Conservation (phyloP, 2,329 filamentous ascomycete species). For the Clathrospora elynae region DNA sequence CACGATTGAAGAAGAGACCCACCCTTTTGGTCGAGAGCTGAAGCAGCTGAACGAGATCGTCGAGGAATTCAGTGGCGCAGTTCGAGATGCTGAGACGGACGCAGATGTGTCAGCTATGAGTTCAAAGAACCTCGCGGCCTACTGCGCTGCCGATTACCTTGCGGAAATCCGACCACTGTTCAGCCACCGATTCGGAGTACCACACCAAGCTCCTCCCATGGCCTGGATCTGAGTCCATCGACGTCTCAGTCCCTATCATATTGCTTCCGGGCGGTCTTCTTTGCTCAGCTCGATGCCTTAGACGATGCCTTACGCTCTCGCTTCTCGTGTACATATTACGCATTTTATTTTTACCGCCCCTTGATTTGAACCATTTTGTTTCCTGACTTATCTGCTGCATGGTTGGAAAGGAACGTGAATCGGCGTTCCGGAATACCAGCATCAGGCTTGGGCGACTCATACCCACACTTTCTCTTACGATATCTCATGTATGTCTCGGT, state of each 20-base stretch:
- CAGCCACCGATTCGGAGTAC: slow-evolving; percentile 27
- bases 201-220: slow-evolving; percentile 32
- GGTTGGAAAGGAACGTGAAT: slow-evolving; percentile 17
- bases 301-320: slow-evolving; percentile 19
- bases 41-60: slow-evolving; percentile 91
- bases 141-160: slow-evolving; percentile 82
- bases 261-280: slow-evolving; percentile 8
- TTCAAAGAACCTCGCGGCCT: slow-evolving; percentile 71
- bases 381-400: slow-evolving; percentile 17
- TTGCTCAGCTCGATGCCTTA: slow-evolving; percentile 16
- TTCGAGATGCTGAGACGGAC: slow-evolving; percentile 67
- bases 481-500: slow-evolving; percentile 19
- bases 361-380: slow-evolving; percentile 25
- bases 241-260: slow-evolving; percentile 1
- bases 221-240: slow-evolving; percentile 42
- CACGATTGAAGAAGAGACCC: slow-evolving; percentile 50
- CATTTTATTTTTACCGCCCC: slow-evolving; percentile 17
- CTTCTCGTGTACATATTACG: slow-evolving; percentile 27
- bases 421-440: slow-evolving; percentile 21
- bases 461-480: slow-evolving; percentile 27
- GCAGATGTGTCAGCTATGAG: slow-evolving; percentile 75
- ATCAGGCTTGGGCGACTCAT: slow-evolving; percentile 21
- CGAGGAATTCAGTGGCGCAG: slow-evolving; percentile 74
- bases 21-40: slow-evolving; percentile 88
- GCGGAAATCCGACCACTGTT: slow-evolving; percentile 73